phyloP scores from a whole-genome alignment of 768 basidiomycete genomes.

The Hericium coralloides region DNA sequence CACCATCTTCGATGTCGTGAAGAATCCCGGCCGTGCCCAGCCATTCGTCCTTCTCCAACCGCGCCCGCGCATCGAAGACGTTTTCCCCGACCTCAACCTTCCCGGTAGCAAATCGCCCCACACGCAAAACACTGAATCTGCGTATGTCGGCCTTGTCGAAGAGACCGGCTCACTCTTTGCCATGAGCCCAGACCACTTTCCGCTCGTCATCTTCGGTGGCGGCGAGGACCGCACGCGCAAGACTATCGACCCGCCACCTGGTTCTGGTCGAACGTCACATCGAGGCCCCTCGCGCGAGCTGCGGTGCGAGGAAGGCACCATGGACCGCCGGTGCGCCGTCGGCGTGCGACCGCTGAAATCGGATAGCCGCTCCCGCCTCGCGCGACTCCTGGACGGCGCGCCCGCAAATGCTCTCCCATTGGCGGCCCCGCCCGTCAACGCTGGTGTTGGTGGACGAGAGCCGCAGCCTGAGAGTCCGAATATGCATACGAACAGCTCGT shows the following conservation, averaged over 20 bases:
- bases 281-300: slow-evolving; percentile 1
- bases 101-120: slow-evolving; percentile 27
- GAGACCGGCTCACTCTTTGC: slow-evolving; percentile 73
- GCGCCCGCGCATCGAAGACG: slow-evolving; percentile 60
- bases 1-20: slow-evolving; percentile 71
- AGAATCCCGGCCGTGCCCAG: slow-evolving; percentile 34
- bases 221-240: slow-evolving; percentile 19
- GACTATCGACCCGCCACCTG: slow-evolving; percentile 28
- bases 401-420: slow-evolving; percentile 26
- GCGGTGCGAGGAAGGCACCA: slow-evolving; percentile 24
- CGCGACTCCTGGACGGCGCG: slow-evolving; percentile 53
- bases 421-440: not conserved
- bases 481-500: not conserved
- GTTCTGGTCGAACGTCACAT: slow-evolving; percentile 16
- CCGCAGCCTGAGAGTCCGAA: not conserved
- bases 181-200: slow-evolving; percentile 75
- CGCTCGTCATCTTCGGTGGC: slow-evolving; percentile 68
- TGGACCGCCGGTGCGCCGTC: slow-evolving; percentile 50
- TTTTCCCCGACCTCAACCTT: slow-evolving; percentile 44
- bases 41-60: slow-evolving; percentile 88
- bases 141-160: slow-evolving; percentile 75
- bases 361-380: slow-evolving; percentile 30
- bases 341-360: slow-evolving; percentile 51
- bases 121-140: slow-evolving; percentile 47
- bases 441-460: not conserved